phyloP scores from a whole-genome alignment of 176 grass and related monocot species.

The Lolium multiflorum region DNA sequence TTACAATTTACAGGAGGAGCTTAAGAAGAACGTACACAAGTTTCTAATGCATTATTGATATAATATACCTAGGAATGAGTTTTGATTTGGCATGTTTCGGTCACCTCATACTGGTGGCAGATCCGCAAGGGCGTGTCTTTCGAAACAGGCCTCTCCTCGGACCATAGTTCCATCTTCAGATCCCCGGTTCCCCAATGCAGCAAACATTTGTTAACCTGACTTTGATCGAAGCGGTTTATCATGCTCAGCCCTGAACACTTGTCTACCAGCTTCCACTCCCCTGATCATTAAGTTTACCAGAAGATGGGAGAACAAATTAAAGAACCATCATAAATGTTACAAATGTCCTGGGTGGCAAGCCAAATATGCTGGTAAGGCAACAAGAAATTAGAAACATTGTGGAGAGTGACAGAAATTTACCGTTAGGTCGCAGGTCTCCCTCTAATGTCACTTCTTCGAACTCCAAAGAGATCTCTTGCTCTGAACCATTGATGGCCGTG shows the following conservation, averaged over 20 bases:
- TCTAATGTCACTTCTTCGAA: slow-evolving; percentile 66
- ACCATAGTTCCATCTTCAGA: slow-evolving; percentile 88
- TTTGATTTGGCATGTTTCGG: slow-evolving; percentile 45
- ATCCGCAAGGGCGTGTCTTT: slow-evolving; percentile 65
- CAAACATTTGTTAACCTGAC: slow-evolving; percentile 75
- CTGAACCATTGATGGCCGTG: slow-evolving; percentile 68
- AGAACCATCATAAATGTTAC: background rate
- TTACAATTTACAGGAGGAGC: background rate
- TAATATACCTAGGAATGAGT: background rate
- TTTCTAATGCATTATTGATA: background rate
- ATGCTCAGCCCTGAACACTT: slow-evolving; percentile 70
- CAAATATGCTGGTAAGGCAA: background rate
- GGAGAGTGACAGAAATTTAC: slow-evolving; percentile 44
- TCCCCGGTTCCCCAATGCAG: slow-evolving; percentile 77
- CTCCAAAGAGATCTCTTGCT: slow-evolving; percentile 62
- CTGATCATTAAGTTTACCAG: slow-evolving; percentile 39
- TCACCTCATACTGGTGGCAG: slow-evolving; percentile 78
- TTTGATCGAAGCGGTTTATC: slow-evolving; percentile 68
- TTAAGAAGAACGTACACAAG: background rate
- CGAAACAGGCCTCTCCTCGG: slow-evolving; percentile 84
- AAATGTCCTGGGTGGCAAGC: background rate
- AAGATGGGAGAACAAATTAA: slow-evolving; percentile 9
- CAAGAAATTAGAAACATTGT: background rate
- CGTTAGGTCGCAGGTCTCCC: slow-evolving; percentile 75
- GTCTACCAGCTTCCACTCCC: slow-evolving; percentile 90